phyloP scores from a whole-genome alignment of 208 protist species.

The Leishmania braziliensis region DNA sequence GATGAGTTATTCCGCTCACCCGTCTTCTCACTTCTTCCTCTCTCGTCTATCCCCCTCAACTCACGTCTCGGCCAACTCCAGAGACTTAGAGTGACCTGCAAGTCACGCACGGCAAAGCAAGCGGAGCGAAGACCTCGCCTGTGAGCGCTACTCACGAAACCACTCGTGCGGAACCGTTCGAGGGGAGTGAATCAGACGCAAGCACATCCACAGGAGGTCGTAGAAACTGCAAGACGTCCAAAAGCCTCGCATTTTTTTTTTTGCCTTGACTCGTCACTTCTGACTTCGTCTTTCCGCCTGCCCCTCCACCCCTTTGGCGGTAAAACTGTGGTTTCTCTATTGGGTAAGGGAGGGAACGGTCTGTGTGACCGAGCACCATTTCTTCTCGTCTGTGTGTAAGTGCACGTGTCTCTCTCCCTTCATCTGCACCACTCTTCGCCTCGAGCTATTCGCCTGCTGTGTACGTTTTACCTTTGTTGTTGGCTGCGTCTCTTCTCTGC shows the following conservation, averaged over 20 bases:
- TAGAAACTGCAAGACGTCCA: background rate
- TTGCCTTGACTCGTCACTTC: background rate
- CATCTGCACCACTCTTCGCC: no score
- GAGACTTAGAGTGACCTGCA: background rate
- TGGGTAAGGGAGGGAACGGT: background rate
- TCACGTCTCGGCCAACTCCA: background rate
- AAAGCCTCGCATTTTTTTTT: background rate
- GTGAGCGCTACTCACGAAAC: background rate
- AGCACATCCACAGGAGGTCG: background rate
- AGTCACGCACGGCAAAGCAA: background rate
- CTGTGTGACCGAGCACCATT: background rate
- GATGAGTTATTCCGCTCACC: background rate
- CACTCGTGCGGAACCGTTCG: background rate
- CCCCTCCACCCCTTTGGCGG: background rate
- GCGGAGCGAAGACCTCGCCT: background rate
- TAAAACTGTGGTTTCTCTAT: no score
- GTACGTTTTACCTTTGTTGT: no score
- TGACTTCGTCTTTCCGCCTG: background rate
- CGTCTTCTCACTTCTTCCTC: background rate
- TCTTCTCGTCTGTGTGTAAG: background rate
- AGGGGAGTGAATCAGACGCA: background rate
- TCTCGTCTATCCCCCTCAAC: background rate
- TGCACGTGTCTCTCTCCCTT: background rate
- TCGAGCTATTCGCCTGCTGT: no score
- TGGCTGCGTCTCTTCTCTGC: no score